Base-by-base conservation (phyloP, 805 yeast genomes). In the Ogataea pignaliae region DNA sequence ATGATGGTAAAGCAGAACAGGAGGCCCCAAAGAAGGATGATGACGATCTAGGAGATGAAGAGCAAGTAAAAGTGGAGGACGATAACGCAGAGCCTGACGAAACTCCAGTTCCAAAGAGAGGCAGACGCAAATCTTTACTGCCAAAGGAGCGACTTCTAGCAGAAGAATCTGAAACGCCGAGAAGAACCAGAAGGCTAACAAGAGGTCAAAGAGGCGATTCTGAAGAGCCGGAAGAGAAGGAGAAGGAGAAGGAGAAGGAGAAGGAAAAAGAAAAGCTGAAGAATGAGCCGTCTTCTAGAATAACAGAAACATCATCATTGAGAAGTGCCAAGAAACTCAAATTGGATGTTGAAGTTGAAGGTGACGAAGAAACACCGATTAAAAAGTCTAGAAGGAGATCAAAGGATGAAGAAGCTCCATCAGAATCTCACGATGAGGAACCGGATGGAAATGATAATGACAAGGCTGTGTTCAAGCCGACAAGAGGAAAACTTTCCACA, bases 331-430 rank as follows among this genome's bases (percentile, higher is more conserved):
- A 41, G 34, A 42, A 42, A 36, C 34, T 43, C 3, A 17, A 29
- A 29, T 6, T 16, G 10, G 35, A 43, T 14, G 42, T 32, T 34
- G 43, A 44, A 15, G 33, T 17, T 39, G 42, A 36, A 32, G 34
- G 26, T 11, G 43, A 39, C 12, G 40, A 42, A 32, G 15, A 41
- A 26, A 32, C 50, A 10, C 45, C 48, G 29, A 48, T 45, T 10
- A 41, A 44, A 11, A 45, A 43, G 28, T 17, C 44, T 10, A 44
- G 55, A 6, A 41, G 39, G 16, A 44, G 39, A 30, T 26, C 39
- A 9, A 48, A 47, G 40, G 47, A 44, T 30, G 53, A 37, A 14
- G 30, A 42, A 29, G 36, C 34, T n/a, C 44, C 39, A 33, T 33
- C 45, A 11, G 43, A 40, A 7, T 15, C 37, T 16, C 33, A 37